Base-by-base conservation (phyloP, 306 rosid genomes). In the Lotus japonicus region DNA sequence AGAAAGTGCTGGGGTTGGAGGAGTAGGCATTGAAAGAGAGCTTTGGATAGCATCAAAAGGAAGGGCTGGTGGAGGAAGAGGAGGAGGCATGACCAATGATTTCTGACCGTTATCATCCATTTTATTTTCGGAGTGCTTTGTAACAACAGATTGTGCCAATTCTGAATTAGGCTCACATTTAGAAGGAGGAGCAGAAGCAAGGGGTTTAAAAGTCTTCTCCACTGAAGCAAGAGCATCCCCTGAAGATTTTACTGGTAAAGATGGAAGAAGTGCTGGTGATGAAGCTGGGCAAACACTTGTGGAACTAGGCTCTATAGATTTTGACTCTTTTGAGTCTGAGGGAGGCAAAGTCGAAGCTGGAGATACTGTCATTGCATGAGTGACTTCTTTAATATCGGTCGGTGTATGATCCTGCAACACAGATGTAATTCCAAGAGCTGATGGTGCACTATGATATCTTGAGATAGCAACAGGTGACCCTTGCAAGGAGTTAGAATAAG, bases 371-470 rank as follows among this genome's bases (percentile, higher is more conserved):
- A 54, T 83, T 58, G 74, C 84, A 52, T 72, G 70, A 51, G 48
- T 44, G 57, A 41, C 60, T 57, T 85, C 88, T 76, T 78, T 78
- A 46, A 12, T 59, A 76, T 75, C 79, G 52, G 43, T 66, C 14
- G 72, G 53, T 43, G 87, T 81, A 49, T 83, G 89, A 81, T 95
- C 99, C 23, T 85, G 96, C 83, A 95, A 78, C 63, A 88, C 85
- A 56, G 91, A 82, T 66, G 96, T 90, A 76, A 90, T 91, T 80
- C 97, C 97, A 53, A 90, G 89, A 73, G 91, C 76, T 33, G 92
- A 82, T 55, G 96, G 87, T 23, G 88, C 80, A 70, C 88, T 82
- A 11, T 65, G 87, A 81, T 77, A 88, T 84, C 95, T 84, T 48
- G 91, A 82, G 42, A 80, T 58, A 52, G 88, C 75, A 60, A 69